Evolutionary conservation across 129 eudicot genomes (phyloP).

Genomic region (Lonicera japonica): DNA sequence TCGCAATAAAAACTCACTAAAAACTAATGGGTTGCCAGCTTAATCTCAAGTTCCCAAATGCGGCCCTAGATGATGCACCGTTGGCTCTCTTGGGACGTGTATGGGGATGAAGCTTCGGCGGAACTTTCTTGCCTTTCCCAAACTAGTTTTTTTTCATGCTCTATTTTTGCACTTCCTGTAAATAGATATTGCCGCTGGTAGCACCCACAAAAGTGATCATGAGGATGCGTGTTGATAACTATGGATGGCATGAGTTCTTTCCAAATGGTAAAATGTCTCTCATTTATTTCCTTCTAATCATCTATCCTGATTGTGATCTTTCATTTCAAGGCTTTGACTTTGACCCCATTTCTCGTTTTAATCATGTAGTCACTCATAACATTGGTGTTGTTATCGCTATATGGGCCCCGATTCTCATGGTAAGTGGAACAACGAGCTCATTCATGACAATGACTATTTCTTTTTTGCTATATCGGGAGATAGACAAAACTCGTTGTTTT

Average conservation of each 20-base stretch:
- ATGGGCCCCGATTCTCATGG: constrained; percentile 94
- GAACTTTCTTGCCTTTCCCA: not conserved
- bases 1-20: not conserved
- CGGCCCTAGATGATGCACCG: too few relatives aligned
- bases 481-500: constrained; percentile 6
- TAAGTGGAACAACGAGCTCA: constrained; percentile 25
- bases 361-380: constrained; percentile 60
- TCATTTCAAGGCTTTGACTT: constrained; percentile 8
- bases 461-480: not conserved
- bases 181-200: constrained; percentile 81
- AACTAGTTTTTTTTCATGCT: constrained; percentile 9
- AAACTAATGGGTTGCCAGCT: not conserved
- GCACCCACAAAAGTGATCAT: constrained; percentile 74
- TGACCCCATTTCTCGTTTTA: constrained; percentile 14
- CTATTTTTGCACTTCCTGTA: constrained; percentile 19
- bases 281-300: not conserved
- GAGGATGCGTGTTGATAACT: constrained; percentile 43
- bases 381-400: constrained; percentile 76
- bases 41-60: too few relatives aligned
- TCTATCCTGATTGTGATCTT: constrained; percentile 10
- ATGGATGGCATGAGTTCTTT: constrained; percentile 95
- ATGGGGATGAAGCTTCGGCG: too few relatives aligned
- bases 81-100: too few relatives aligned
- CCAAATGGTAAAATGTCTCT: constrained; percentile 63
- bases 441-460: constrained; percentile 6